Percentiles rank a stretch among this genome's conserved stretches.
These are phyloP conservation scores for Schizothecium vesticola DNA, from an alignment of 495 filamentous ascomycete species.

Conservation along the genomic window DNA sequence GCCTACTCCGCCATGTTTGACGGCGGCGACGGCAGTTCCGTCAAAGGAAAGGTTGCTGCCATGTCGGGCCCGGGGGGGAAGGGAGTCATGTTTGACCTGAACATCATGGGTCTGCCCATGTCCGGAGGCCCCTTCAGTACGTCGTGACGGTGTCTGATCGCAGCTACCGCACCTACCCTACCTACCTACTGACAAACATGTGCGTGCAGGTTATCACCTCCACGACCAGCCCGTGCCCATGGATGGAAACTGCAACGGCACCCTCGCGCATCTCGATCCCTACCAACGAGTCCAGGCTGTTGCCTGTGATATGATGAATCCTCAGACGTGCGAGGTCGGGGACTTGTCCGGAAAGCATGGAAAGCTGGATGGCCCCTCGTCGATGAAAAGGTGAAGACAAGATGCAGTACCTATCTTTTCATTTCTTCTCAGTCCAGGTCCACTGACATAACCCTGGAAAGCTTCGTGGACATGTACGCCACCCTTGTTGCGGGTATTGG, in stretches of 20 bases:
- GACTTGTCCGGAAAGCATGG: neutral
- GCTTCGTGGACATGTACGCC: neutral
- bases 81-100: constrained; percentile 4
- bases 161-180: no score
- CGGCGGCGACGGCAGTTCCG: neutral
- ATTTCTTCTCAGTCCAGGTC: no score
- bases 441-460: no score
- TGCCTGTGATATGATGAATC: neutral
- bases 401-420: no score
- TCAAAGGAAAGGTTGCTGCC: neutral
- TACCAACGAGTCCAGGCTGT: neutral
- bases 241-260: neutral
- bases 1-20: neutral
- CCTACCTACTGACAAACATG: no score
- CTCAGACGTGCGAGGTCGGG: neutral
- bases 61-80: neutral
- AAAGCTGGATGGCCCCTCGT: neutral
- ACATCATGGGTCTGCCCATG: neutral
- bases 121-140: neutral
- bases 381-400: neutral
- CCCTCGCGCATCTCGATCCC: neutral
- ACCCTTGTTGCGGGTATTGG: neutral
- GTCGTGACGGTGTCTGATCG: no score
- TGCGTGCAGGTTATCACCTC: constrained; percentile 1
- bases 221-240: neutral